A percentile compares a stretch with the other conserved stretches of the same genome.
Conservation (phyloP, 75 land plant species). For the Selaginella moellendorffii region DNA sequence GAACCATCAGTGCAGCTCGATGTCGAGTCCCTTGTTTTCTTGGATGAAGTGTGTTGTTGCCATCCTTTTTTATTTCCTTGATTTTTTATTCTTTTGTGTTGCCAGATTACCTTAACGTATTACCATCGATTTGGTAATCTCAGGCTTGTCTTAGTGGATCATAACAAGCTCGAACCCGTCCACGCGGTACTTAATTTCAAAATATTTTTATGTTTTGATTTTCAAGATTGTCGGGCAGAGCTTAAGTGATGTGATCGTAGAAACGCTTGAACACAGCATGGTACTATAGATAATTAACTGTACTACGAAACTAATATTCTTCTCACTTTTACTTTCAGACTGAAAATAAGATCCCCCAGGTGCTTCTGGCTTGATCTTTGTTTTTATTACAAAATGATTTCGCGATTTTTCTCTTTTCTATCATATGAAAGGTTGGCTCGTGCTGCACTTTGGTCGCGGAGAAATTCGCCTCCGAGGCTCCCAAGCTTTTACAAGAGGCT, state of each 20-base stretch:
- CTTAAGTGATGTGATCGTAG: conserved; percentile 8
- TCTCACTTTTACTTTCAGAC: conserved; percentile 20
- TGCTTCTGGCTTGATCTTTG: not conserved
- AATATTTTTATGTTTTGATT: conserved; percentile 24
- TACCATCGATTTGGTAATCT: conserved; percentile 35
- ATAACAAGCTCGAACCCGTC: conserved; percentile 18
- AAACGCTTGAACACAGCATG: not conserved
- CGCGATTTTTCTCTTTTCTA: not conserved
- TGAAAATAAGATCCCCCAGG: conserved; percentile 17
- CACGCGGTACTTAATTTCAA: conserved; percentile 50
- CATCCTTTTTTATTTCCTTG: not conserved
- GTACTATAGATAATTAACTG: conserved; percentile 9
- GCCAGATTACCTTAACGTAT: conserved; percentile 36
- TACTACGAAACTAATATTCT: conserved; percentile 14
- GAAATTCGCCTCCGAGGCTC: conserved; percentile 17
- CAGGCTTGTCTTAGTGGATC: conserved; percentile 27
- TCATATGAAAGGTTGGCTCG: conserved; percentile 25
- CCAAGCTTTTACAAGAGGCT: not conserved
- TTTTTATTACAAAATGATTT: not conserved
- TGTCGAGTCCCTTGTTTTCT: not conserved
- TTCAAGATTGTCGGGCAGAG: no score
- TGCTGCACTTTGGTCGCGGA: conserved; percentile 38
- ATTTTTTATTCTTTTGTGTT: not conserved
- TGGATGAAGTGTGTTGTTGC: not conserved
- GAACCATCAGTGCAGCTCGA: not conserved